Evolutionary conservation across 2,329 filamentous ascomycete species (phyloP), one percentile per base, ranked within the genome.

Genomic region (Aspergillus calidoustus): DNA sequence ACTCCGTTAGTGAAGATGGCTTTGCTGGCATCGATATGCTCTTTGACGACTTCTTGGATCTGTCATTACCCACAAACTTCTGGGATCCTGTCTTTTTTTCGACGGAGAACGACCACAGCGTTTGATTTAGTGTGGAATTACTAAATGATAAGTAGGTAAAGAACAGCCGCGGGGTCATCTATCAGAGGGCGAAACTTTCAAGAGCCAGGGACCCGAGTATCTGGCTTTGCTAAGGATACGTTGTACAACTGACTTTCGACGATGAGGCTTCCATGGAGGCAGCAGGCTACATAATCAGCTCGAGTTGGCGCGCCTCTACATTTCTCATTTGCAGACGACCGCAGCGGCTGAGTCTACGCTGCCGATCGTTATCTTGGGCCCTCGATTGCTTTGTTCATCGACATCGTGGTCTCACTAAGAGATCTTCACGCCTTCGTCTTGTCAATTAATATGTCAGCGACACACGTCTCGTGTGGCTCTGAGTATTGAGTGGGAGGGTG

Each of bases 21-120:
- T 73, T 76, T 64, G 64, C 70, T n/a, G 72, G 76, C 52, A 76
- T 76, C n/a, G 74, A 76, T 54, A 70, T 65, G 15, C 53, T 76
- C 7, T 76, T 76, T 60, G 74, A 72, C 13, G 74, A 76, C 34
- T 76, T 76, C 57, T 59, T 76, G 30, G 73, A 76, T 65, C 61
- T 76, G 7, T 76, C 74, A 4, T 62, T 76, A 17, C 74, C 74
- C 5, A 75, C 73, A 13, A 74, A 76, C 52, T 76, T 75, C 52
- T 76, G 73, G 74, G 74, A 77, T 60, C 73, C 73, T 17, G 66
- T 76, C n/a, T 76, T 75, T 63, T 55, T 63, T 38, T 41, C 57
- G 9, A 34, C 62, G 11, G 57, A 63, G 7, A 28, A 62, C 22
- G 49, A 17, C 13, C 38, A 48, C 9, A 48, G 52, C 23, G 34